These are phyloP conservation scores for Castanea mollissima DNA, from an alignment of 306 rosid genomes.

Conservation along the genomic window DNA sequence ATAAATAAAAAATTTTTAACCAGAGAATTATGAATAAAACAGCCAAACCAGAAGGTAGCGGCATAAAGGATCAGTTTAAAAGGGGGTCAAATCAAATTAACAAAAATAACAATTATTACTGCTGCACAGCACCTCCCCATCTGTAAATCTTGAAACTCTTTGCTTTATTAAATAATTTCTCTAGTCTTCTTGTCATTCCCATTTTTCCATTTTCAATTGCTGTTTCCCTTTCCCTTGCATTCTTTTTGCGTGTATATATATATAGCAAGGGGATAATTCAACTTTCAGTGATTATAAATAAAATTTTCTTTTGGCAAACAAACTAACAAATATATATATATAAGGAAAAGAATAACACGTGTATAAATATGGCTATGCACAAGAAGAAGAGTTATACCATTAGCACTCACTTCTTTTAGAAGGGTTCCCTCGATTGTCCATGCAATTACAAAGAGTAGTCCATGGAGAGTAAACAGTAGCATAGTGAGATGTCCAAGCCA, in stretches of 20 bases:
- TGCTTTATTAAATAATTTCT: too few species aligned
- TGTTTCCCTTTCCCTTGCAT: neutral
- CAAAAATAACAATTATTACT: neutral
- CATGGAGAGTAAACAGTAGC: constrained; percentile 83
- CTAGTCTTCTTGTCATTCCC: too few species aligned
- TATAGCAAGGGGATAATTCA: neutral
- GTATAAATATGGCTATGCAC: neutral
- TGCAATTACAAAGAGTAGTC: constrained; percentile 48
- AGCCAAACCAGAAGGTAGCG: neutral
- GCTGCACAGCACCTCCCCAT: too few species aligned
- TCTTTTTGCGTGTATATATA: neutral
- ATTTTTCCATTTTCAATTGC: neutral
- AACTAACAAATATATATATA: neutral
- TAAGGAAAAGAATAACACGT: neutral
- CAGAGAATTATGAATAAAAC: neutral
- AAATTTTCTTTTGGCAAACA: neutral
- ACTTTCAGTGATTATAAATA: neutral
- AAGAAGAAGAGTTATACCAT: constrained; percentile 18
- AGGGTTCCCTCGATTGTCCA: constrained; percentile 72
- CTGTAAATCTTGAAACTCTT: too few species aligned
- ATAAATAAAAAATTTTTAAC: too few species aligned
- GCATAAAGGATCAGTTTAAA: neutral
- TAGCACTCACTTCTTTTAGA: constrained; percentile 48
- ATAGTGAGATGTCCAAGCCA: constrained; percentile 99
- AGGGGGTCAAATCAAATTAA: neutral